A percentile compares a stretch with the other conserved stretches of the same genome.
These are phyloP conservation scores for Cutaneotrichosporon dermatis DNA, from an alignment of 1,284 basidiomycete species.

Conservation along the genomic window DNA sequence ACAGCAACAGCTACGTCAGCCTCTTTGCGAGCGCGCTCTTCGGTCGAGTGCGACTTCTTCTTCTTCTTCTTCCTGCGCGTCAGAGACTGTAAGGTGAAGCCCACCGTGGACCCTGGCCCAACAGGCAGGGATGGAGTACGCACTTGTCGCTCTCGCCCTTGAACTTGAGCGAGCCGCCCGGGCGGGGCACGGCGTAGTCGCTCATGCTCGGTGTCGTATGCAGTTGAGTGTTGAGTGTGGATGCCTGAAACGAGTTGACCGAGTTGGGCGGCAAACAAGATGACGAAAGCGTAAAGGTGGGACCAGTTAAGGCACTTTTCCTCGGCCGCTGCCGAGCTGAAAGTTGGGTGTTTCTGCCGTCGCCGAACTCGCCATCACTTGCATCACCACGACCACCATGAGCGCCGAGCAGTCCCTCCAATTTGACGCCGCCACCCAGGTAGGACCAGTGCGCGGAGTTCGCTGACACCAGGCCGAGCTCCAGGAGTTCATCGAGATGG, in stretches of 20 bases:
- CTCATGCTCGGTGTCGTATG: slow-evolving; percentile 46
- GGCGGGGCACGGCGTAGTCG: slow-evolving; percentile 72
- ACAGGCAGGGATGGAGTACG: slow-evolving; percentile 32
- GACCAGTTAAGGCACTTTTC: slow-evolving; percentile 3
- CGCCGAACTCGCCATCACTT: too few relatives aligned
- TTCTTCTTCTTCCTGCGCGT: slow-evolving; percentile 50
- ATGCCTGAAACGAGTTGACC: too few relatives aligned
- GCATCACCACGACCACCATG: background rate
- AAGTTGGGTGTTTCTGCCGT: background rate
- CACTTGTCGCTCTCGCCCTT: slow-evolving; percentile 81
- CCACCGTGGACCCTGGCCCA: too few relatives aligned
- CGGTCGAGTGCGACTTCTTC: slow-evolving; percentile 69
- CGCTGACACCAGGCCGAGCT: slow-evolving; percentile 67
- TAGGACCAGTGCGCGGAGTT: too few relatives aligned
- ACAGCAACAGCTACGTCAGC: slow-evolving; percentile 41
- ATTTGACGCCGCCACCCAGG: slow-evolving; percentile 73
- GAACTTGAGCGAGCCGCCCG: slow-evolving; percentile 83
- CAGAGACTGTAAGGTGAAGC: too few relatives aligned
- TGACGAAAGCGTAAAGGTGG: background rate
- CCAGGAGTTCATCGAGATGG: slow-evolving; percentile 72
- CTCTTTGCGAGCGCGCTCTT: slow-evolving; percentile 27
- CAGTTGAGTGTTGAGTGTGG: too few relatives aligned
- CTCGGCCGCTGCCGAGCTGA: background rate
- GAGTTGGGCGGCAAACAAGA: background rate
- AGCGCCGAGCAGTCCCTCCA: slow-evolving; percentile 34